These are phyloP conservation scores for Penicillium sp. DNA, from an alignment of 2,329 filamentous ascomycete species.

Conservation along the genomic window DNA sequence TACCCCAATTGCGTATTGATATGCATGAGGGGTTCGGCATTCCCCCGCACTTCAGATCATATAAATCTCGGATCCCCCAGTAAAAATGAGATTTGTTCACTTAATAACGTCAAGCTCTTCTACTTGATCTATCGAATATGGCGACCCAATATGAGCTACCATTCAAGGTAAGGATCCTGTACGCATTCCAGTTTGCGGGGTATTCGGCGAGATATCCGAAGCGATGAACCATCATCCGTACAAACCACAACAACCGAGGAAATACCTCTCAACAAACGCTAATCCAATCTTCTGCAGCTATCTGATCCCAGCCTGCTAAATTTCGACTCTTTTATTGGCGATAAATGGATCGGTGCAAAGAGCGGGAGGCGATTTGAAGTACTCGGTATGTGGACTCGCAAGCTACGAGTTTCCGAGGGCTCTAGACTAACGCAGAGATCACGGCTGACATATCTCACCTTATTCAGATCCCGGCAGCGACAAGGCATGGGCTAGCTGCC, in stretches of 20 bases:
- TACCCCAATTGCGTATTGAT: background rate
- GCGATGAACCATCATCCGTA: background rate
- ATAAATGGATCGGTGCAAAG: conserved; percentile 48
- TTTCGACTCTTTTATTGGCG: conserved; percentile 53
- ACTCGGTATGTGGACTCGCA: conserved; percentile 35
- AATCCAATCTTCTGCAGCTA: conserved; percentile 40
- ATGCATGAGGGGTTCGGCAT: background rate
- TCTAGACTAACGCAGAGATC: background rate
- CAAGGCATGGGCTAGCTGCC: conserved; percentile 52
- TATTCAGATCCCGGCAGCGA: conserved; percentile 52
- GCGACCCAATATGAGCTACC: conserved; percentile 38
- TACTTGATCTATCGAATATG: conserved; percentile 22
- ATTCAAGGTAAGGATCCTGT: conserved; percentile 33
- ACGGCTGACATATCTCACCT: background rate
- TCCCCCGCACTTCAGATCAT: background rate
- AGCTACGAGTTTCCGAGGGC: background rate
- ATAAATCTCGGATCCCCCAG: background rate
- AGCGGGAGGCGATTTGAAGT: conserved; percentile 53
- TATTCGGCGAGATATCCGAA: conserved; percentile 22
- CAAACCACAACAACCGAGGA: no score
- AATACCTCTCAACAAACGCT: background rate
- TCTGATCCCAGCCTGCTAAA: conserved; percentile 50
- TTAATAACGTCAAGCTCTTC: no score
- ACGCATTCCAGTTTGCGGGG: background rate
- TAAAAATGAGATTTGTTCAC: background rate